Percentiles rank a stretch among this genome's conserved stretches.
Evolutionary conservation across 73 alveolate genomes (phyloP).

Genomic region (Paramecium caudatum): DNA sequence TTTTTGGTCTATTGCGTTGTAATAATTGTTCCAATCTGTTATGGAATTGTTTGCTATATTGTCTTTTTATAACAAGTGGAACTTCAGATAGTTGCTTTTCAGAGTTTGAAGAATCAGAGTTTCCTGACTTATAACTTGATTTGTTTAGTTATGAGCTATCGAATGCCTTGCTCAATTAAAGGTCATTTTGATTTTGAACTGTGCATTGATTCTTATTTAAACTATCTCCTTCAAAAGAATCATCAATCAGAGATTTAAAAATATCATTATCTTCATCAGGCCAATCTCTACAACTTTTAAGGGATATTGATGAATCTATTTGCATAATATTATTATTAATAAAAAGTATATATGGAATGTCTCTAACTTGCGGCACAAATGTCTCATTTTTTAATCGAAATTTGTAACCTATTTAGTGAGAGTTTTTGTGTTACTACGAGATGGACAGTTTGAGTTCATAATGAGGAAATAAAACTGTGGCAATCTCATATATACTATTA

Average conservation of each 20-base stretch:
- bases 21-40: constrained; percentile 5
- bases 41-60: neutral
- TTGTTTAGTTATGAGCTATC: neutral
- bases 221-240: constrained; percentile 10
- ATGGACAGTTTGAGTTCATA: constrained; percentile 56
- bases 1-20: constrained; percentile 27
- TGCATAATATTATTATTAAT: neutral
- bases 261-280: neutral
- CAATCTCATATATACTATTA: constrained; percentile 56
- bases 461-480: constrained; percentile 52
- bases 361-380: constrained; percentile 52
- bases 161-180: neutral
- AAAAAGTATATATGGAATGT: neutral
- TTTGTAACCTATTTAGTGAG: constrained; percentile 55
- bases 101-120: neutral
- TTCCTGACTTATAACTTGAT: neutral
- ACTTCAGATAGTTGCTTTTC: too few species aligned
- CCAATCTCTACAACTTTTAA: neutral
- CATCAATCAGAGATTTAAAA: constrained; percentile 8
- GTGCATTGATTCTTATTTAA: constrained; percentile 9
- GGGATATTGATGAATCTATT: neutral
- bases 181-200: neutral
- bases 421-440: constrained; percentile 18
- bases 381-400: constrained; percentile 24
- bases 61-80: neutral